Evolutionary conservation across 345 rosid genomes (phyloP), one percentile per base, ranked within the genome.

Genomic region (Camelina sativa): DNA sequence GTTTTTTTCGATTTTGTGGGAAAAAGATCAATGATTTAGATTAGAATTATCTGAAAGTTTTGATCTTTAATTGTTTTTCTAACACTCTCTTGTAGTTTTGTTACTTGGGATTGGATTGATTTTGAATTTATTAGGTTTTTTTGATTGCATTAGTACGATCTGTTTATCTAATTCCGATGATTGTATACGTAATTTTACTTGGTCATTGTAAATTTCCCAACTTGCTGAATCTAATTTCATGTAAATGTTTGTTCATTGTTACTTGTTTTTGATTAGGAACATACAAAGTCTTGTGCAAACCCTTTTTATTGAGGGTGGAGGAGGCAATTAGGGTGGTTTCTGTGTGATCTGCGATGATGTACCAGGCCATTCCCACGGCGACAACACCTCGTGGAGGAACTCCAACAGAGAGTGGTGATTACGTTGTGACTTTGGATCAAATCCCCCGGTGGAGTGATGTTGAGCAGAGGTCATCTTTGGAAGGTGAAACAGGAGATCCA

Each of bases 391-490:
- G 82, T 23, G 94, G 91, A 41, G 94, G 89, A 43, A 74, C 65
- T 12, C 87, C 87, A 0, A 74, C 83, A 0, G 89, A 82, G 75
- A 90, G 80, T 62, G 89, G 75, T 69, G 87, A 86, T 75, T 80
- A 82, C 64, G 88, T 86, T 9, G 93, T 92, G 75, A 89, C 96
- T 46, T 80, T 95, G 79, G 96, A 89, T 80, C 96, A 90, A 69
- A 87, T 92, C 69, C 99, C 97, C 0, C 83, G 97, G 17, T 95
- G 99, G 99, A 85, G 84, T 81, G 98, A 92, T 80, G 88, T 83
- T 11, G 97, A 90, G 83, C 80, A 79, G 70, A 81, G 92, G 75
- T 73, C 74, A 2, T 79, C 92, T 11, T 67, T 84, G 46, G 87
- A 79, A 17, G 79, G 76, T 62, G 97, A 87, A 67, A 81, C 75